Conservation (phyloP, 805 yeast species). For the Blastobotrys chiropterorum region DNA sequence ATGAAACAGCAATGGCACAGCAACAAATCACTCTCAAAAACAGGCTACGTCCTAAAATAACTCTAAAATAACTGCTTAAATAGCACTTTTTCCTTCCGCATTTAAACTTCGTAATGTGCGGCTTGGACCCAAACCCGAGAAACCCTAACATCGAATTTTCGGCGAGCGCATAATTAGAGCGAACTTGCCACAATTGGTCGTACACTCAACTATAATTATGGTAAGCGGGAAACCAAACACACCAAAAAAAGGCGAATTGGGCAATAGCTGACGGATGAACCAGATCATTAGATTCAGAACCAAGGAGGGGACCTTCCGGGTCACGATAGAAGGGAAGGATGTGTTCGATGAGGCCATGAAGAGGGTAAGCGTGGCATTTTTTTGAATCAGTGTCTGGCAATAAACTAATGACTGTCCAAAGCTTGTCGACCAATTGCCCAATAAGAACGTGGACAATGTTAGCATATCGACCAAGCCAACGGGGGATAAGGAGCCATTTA, state of each 20-base stretch:
- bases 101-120: too few species aligned
- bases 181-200: not conserved
- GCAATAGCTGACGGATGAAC: not conserved
- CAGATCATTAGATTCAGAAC: constrained; percentile 75
- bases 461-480: constrained; percentile 42
- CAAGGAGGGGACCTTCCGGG: constrained; percentile 76
- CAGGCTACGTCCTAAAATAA: too few species aligned
- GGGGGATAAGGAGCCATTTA: constrained; percentile 38
- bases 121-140: too few species aligned
- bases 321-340: constrained; percentile 42
- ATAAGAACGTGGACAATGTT: constrained; percentile 27
- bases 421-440: constrained; percentile 31
- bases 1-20: too few species aligned
- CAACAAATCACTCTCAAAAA: too few species aligned
- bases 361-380: constrained; percentile 17
- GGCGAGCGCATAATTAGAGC: too few species aligned
- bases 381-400: not conserved
- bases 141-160: not conserved
- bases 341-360: constrained; percentile 42
- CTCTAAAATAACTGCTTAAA: too few species aligned
- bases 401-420: not conserved
- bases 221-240: not conserved
- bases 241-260: not conserved
- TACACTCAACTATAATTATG: not conserved
- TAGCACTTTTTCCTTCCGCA: too few species aligned